Evolutionary conservation across 306 rosid genomes (phyloP).

Genomic region (Medicago lupulina): DNA sequence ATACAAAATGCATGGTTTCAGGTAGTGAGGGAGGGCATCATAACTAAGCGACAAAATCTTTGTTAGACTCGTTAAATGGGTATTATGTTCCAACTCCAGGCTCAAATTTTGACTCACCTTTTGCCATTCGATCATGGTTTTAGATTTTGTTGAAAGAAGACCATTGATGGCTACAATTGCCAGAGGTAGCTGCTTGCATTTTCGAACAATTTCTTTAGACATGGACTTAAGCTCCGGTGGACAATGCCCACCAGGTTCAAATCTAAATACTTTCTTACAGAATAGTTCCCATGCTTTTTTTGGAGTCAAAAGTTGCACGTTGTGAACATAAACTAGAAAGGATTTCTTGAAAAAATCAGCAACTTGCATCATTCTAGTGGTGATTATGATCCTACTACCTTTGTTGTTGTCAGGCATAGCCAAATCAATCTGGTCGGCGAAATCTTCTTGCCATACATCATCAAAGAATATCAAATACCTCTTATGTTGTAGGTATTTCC

Average conservation of each 20-base stretch:
- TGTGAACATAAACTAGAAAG: conserved; percentile 17
- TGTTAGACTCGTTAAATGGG: conserved; percentile 1
- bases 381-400: conserved; percentile 25
- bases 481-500: not conserved
- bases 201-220: not conserved
- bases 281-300: conserved; percentile 14
- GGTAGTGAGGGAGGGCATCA: conserved; percentile 1
- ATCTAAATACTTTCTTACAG: conserved; percentile 7
- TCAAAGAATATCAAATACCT: conserved; percentile 14
- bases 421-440: not conserved
- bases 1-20: conserved; percentile 19
- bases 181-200: not conserved
- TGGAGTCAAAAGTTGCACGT: conserved; percentile 4
- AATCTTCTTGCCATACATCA: conserved; percentile 19
- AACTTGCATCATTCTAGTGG: conserved; percentile 15
- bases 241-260: not conserved
- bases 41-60: conserved; percentile 11
- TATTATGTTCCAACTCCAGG: not conserved
- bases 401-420: not conserved
- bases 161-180: conserved; percentile 23
- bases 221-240: not conserved
- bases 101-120: not conserved
- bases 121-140: not conserved
- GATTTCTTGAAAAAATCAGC: conserved; percentile 7
- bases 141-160: conserved; percentile 3